phyloP scores from a whole-genome alignment of 148 eudicot species.

The Polygonum aviculare region DNA sequence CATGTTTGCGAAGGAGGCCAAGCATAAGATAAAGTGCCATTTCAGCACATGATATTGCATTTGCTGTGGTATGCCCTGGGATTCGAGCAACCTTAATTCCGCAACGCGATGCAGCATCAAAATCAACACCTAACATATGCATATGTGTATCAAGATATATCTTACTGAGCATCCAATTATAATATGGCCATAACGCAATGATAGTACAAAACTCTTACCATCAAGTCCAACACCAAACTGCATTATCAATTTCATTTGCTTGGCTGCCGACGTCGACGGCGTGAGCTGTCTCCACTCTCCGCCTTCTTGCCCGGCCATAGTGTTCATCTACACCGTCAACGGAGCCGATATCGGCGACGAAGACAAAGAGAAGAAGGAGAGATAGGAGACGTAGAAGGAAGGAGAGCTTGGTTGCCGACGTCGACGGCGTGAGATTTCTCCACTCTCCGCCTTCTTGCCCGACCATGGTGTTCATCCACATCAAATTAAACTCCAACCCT shows the following conservation, averaged over 20 bases:
- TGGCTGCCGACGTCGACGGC: slow-evolving; percentile 21
- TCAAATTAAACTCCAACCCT: no score
- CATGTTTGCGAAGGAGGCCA: slow-evolving; percentile 92
- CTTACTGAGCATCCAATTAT: neutral
- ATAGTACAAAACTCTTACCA: slow-evolving; percentile 27
- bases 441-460: no score
- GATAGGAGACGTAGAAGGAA: no score
- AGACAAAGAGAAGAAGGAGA: no score
- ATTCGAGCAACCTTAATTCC: slow-evolving; percentile 91
- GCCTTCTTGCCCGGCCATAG: no score
- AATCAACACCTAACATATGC: slow-evolving; percentile 61
- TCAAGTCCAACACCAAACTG: slow-evolving; percentile 95
- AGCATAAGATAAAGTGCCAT: slow-evolving; percentile 88
- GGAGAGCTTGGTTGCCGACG: no score
- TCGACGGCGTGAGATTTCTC: no score
- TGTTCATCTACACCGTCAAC: no score
- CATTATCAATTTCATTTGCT: slow-evolving; percentile 75
- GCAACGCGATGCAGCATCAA: slow-evolving; percentile 57
- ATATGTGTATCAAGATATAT: no score
- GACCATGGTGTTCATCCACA: no score
- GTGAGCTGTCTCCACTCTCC: no score
- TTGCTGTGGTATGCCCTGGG: slow-evolving; percentile 60
- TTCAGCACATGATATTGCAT: slow-evolving; percentile 94
- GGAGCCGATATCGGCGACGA: no score
- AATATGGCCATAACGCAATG: neutral